These are phyloP conservation scores for Peronospora farinosa DNA, from an alignment of 352 stramenopile species.

Conservation along the genomic window DNA sequence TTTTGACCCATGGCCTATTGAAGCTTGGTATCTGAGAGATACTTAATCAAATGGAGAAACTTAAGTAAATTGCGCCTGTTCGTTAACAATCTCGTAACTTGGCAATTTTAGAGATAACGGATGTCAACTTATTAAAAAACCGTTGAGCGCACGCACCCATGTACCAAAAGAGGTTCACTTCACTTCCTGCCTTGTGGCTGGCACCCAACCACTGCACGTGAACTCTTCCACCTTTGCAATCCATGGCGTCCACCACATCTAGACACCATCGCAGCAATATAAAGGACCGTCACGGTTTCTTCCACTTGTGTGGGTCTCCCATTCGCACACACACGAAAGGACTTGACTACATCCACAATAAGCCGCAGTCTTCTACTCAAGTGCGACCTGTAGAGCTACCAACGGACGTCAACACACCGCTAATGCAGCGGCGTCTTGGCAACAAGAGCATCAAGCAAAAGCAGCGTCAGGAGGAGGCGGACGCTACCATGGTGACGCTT, in stretches of 20 bases:
- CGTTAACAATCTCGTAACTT: background rate
- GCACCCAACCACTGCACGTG: constrained; percentile 15
- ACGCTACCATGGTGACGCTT: constrained; percentile 20
- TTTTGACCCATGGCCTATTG: constrained; percentile 4
- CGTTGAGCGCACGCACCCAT: constrained; percentile 11
- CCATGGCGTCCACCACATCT: constrained; percentile 22
- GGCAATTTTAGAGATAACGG: constrained; percentile 13
- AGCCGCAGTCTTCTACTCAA: constrained; percentile 30
- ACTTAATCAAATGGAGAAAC: constrained; percentile 2
- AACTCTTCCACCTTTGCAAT: background rate
- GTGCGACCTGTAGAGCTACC: constrained; percentile 28
- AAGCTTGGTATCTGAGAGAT: constrained; percentile 12
- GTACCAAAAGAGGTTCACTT: constrained; percentile 20
- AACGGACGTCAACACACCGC: constrained; percentile 21
- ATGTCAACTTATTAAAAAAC: constrained; percentile 18
- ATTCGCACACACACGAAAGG: constrained; percentile 58
- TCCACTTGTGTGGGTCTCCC: constrained; percentile 68
- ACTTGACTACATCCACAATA: constrained; percentile 38
- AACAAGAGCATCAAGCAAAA: constrained; percentile 32
- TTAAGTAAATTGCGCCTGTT: constrained; percentile 13
- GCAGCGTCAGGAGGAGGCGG: constrained; percentile 22
- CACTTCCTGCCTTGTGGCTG: constrained; percentile 19
- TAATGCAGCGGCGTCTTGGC: constrained; percentile 21
- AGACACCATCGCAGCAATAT: constrained; percentile 21
- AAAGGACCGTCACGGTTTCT: constrained; percentile 43